phyloP scores from a whole-genome alignment of 2,329 filamentous ascomycete species.

The Colletotrichum sp. region DNA sequence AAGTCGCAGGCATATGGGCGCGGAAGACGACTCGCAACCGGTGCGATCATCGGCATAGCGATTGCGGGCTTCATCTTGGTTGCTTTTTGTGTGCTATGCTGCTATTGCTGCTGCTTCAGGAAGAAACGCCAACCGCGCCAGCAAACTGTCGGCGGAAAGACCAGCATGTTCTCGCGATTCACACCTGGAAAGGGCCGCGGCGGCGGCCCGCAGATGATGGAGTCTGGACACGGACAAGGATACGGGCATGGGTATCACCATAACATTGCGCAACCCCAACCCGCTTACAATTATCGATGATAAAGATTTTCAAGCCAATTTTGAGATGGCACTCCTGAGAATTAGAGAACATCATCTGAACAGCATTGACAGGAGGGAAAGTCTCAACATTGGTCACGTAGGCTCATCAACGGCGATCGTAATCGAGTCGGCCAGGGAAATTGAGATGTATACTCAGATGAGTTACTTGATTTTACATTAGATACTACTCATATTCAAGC shows the following conservation, averaged over 20 bases:
- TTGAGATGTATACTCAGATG: not conserved
- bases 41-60: constrained; percentile 20
- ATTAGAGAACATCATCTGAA: not conserved
- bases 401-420: not conserved
- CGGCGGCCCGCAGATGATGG: constrained; percentile 11
- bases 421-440: not conserved
- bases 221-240: constrained; percentile 1
- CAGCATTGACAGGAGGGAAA: not conserved
- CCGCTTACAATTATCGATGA: constrained; percentile 6
- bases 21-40: constrained; percentile 20
- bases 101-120: constrained; percentile 22
- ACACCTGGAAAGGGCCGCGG: not conserved
- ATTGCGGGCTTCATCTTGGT: constrained; percentile 18
- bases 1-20: not conserved
- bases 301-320: not conserved
- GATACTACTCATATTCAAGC: not conserved
- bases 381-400: not conserved
- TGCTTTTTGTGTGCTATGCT: constrained; percentile 9
- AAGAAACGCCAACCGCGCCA: constrained; percentile 10
- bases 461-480: not conserved
- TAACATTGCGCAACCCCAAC: not conserved
- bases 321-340: not conserved
- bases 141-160: not conserved
- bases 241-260: not conserved
- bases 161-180: constrained; percentile 1